Percentiles rank a stretch among this genome's conserved stretches.
These are phyloP conservation scores for Fraxinus xanthoxyloides DNA, from an alignment of 305 asterid genomes.

Conservation along the genomic window DNA sequence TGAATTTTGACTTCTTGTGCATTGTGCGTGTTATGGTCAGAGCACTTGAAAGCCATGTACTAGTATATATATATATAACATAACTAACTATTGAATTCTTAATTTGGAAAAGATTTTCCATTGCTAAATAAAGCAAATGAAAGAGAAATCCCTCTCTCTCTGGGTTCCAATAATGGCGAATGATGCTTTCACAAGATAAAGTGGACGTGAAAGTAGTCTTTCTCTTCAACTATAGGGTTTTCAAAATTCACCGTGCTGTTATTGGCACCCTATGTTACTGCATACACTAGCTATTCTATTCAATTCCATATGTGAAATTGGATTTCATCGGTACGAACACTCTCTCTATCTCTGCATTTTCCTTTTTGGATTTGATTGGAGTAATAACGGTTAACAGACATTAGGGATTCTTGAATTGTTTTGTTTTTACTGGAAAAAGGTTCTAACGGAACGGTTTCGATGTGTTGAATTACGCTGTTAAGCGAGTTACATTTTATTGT, in stretches of 20 bases:
- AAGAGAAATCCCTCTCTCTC: neutral
- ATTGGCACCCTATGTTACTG: neutral
- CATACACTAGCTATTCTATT: neutral
- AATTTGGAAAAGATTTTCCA: neutral
- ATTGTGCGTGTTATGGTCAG: neutral
- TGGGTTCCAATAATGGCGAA: constrained; percentile 27
- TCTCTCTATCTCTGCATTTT: neutral
- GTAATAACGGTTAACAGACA: constrained; percentile 19
- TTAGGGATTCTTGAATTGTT: constrained; percentile 10
- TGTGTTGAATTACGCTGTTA: constrained; percentile 13
- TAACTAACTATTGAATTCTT: neutral
- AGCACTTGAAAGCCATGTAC: neutral
- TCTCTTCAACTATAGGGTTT: constrained; percentile 41
- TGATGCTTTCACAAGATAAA: constrained; percentile 45
- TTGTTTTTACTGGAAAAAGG: constrained; percentile 5
- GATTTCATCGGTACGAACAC: neutral
- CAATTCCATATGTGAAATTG: neutral
- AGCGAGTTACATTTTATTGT: neutral
- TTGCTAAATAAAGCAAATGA: constrained; percentile 3
- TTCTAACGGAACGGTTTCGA: constrained; percentile 32
- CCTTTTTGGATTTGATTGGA: constrained; percentile 20
- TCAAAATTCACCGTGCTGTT: constrained; percentile 4
- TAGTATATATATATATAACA: neutral
- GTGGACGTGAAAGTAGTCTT: constrained; percentile 30
- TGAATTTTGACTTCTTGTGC: neutral